phyloP scores from a whole-genome alignment of 2,329 filamentous ascomycete species.

The Xylariomycetidae sp. region DNA sequence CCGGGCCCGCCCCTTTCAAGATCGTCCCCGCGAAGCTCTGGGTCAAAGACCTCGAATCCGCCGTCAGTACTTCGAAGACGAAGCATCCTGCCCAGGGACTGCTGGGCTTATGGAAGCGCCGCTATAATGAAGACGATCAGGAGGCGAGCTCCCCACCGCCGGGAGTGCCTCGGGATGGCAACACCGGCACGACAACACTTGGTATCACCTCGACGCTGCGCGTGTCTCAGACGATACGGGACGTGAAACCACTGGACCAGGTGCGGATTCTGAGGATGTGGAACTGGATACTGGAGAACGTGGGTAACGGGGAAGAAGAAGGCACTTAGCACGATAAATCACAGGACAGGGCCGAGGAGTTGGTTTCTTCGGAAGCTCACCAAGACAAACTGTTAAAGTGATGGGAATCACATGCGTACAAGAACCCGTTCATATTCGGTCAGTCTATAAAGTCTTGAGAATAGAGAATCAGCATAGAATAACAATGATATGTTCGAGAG shows the following conservation, averaged over 20 bases:
- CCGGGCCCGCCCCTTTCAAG: slow-evolving; percentile 24
- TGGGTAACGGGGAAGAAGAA: no score
- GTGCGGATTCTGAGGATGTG: slow-evolving; percentile 24
- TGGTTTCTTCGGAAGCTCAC: no score
- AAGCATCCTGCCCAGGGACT: slow-evolving; percentile 38
- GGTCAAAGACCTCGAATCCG: slow-evolving; percentile 33
- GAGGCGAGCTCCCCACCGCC: no score
- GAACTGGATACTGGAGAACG: slow-evolving; percentile 28
- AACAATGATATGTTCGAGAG: no score
- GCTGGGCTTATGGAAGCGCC: slow-evolving; percentile 44
- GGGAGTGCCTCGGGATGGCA: slow-evolving; percentile 1
- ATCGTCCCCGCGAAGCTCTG: slow-evolving; percentile 36
- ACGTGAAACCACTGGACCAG: slow-evolving; percentile 30
- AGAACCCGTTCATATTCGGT: no score
- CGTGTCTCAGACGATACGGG: slow-evolving; percentile 28
- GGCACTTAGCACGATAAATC: no score
- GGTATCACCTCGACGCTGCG: slow-evolving; percentile 28
- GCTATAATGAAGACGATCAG: no score
- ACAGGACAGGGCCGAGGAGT: no score
- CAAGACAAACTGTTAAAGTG: no score
- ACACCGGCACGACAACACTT: slow-evolving; percentile 21
- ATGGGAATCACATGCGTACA: no score
- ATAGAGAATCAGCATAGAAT: no score
- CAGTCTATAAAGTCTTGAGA: no score
- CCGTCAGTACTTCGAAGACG: slow-evolving; percentile 7